Evolutionary conservation across 2,329 filamentous ascomycete genomes (phyloP).

Genomic region (Penicillium sp.): DNA sequence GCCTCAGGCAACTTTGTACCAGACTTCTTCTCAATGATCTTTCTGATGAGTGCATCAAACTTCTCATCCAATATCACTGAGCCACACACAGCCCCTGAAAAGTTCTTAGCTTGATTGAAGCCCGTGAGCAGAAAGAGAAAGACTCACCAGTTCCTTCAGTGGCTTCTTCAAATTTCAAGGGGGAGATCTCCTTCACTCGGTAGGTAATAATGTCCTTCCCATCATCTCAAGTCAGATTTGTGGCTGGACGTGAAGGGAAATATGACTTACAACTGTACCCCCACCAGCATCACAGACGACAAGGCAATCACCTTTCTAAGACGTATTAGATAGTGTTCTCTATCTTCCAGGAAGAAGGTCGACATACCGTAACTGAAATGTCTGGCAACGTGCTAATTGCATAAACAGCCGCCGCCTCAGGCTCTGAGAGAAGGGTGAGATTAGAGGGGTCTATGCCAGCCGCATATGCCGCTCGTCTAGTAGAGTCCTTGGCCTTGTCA

Average conservation of each 20-base stretch:
- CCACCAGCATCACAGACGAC: slow-evolving; percentile 43
- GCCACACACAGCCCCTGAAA: slow-evolving; percentile 32
- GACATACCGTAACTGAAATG: slow-evolving; percentile 23
- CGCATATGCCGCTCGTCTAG: slow-evolving; percentile 18
- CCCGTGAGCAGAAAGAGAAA: background rate
- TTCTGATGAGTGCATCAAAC: slow-evolving; percentile 32
- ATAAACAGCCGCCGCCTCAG: slow-evolving; percentile 37
- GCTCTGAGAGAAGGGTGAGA: slow-evolving; percentile 25
- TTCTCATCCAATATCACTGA: slow-evolving; percentile 33
- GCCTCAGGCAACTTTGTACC: slow-evolving; percentile 29
- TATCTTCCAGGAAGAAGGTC: background rate
- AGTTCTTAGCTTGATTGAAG: background rate
- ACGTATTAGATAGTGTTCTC: background rate
- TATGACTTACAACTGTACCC: slow-evolving; percentile 34
- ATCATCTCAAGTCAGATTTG: background rate
- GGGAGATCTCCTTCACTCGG: slow-evolving; percentile 18
- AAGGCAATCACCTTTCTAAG: slow-evolving; percentile 31
- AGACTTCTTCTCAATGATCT: background rate
- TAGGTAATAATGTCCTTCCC: slow-evolving; percentile 37
- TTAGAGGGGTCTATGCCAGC: slow-evolving; percentile 15
- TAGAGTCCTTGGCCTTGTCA: slow-evolving; percentile 34
- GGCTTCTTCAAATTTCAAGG: slow-evolving; percentile 29
- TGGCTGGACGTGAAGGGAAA: too few relatives aligned
- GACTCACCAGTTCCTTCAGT: slow-evolving; percentile 32
- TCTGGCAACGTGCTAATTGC: slow-evolving; percentile 30